Evolutionary conservation across 2,329 filamentous ascomycete species (phyloP).

Genomic region (Ceratocystis huliohia): DNA sequence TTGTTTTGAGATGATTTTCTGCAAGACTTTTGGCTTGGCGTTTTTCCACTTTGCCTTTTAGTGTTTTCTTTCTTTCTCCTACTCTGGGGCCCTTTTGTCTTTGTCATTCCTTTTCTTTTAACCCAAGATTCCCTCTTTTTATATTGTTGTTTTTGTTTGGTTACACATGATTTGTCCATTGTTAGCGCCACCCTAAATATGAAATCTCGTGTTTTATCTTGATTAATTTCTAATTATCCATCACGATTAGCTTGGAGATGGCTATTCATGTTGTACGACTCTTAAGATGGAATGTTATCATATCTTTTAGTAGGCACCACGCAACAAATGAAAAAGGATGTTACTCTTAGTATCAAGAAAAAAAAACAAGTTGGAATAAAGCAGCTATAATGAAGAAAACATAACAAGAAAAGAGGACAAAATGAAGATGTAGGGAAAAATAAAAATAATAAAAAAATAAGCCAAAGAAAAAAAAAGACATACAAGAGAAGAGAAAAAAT

Average conservation of each 20-base stretch:
- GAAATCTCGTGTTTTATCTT: constrained; percentile 13
- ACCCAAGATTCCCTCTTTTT: constrained; percentile 1
- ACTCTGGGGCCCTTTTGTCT: constrained; percentile 6
- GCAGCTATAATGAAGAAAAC: background rate
- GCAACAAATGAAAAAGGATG: background rate
- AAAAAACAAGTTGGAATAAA: background rate
- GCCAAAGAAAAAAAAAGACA: background rate
- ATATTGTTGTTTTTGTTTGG: background rate
- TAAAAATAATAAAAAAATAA: too few species aligned
- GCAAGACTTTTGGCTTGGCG: background rate
- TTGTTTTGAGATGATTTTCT: constrained; percentile 12
- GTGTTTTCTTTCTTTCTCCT: constrained; percentile 15
- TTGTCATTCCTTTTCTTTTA: background rate
- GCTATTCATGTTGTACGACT: background rate
- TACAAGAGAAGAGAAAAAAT: background rate
- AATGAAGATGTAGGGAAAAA: background rate
- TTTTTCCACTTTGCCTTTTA: background rate
- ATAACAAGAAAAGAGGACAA: background rate
- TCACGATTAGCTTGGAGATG: background rate
- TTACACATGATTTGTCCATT: background rate
- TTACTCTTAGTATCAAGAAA: background rate
- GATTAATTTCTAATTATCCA: background rate
- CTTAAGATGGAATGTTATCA: background rate
- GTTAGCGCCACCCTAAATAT: background rate
- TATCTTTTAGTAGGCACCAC: background rate